phyloP scores from a whole-genome alignment of 768 basidiomycete genomes.

The Rhizopogon salebrosus region DNA sequence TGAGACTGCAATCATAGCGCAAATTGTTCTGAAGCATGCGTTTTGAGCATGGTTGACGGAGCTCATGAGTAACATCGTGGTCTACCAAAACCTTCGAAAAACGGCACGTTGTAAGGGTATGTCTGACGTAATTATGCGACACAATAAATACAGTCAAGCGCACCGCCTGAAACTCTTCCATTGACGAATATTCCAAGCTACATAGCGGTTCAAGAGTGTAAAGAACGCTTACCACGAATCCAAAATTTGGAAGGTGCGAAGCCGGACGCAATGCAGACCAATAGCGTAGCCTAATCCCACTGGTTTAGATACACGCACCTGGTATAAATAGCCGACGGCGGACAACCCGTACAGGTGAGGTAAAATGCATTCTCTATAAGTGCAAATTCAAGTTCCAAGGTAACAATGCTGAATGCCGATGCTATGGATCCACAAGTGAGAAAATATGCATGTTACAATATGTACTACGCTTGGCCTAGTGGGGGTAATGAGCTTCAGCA shows the following conservation, averaged over 20 bases:
- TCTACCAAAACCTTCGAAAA: neutral
- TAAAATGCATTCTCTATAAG: neutral
- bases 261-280: neutral
- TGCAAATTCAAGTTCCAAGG: neutral
- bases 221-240: neutral
- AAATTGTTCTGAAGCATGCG: slow-evolving; percentile 19
- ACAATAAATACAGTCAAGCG: neutral
- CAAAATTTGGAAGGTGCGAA: neutral
- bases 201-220: neutral
- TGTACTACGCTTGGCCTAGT: neutral
- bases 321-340: neutral
- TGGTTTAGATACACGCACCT: neutral
- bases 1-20: slow-evolving; percentile 13
- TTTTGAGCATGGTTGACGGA: slow-evolving; percentile 18
- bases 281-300: neutral
- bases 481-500: neutral
- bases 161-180: neutral
- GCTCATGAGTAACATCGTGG: neutral
- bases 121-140: neutral
- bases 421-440: neutral
- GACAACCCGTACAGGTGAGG: neutral
- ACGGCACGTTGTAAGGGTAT: neutral
- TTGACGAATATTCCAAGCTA: neutral
- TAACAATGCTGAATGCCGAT: neutral
- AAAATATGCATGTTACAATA: neutral